These are phyloP conservation scores for Chaetomium sp. DNA, from an alignment of 2,329 filamentous ascomycete species.

Conservation along the genomic window DNA sequence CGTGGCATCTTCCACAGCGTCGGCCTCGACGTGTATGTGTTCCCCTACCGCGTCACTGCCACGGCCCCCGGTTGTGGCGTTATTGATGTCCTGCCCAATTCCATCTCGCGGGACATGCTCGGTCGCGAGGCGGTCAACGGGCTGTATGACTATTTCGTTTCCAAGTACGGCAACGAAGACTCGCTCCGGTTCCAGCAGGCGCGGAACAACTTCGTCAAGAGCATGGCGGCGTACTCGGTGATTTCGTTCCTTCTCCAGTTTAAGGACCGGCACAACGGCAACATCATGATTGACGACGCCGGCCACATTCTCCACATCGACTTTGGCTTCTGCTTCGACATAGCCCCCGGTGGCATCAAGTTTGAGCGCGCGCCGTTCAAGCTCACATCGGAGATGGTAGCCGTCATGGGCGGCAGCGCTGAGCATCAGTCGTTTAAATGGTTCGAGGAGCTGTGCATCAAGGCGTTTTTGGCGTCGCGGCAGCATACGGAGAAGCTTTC, in stretches of 20 bases:
- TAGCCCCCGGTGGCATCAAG: slow-evolving; percentile 90
- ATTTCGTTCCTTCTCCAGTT: slow-evolving; percentile 96
- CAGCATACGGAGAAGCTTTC: slow-evolving; percentile 83
- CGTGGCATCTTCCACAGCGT: slow-evolving; percentile 93
- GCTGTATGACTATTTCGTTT: slow-evolving; percentile 95
- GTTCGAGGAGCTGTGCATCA: slow-evolving; percentile 95
- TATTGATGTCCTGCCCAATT: slow-evolving; percentile 96
- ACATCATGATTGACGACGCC: slow-evolving; percentile 98
- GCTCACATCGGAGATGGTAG: slow-evolving; percentile 92
- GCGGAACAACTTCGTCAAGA: slow-evolving; percentile 96
- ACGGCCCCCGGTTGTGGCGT: slow-evolving; percentile 96
- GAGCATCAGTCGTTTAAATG: slow-evolving; percentile 84
- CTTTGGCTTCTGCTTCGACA: slow-evolving; percentile 99
- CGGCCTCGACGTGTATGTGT: slow-evolving; percentile 93
- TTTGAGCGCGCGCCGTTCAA: slow-evolving; percentile 99
- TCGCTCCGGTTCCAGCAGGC: slow-evolving; percentile 92
- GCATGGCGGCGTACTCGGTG: slow-evolving; percentile 96
- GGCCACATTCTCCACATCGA: slow-evolving; percentile 98
- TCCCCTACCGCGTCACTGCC: slow-evolving; percentile 93
- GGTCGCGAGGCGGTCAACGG: slow-evolving; percentile 97
- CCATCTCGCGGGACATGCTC: slow-evolving; percentile 97
- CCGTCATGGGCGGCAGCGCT: slow-evolving; percentile 90
- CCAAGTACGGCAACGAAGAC: slow-evolving; percentile 95
- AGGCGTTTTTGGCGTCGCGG: slow-evolving; percentile 83
- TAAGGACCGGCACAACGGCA: slow-evolving; percentile 98